Evolutionary conservation across 140 eudicot genomes (phyloP), one percentile per base, ranked within the genome.

Genomic region (Ambrosia hybrid): DNA sequence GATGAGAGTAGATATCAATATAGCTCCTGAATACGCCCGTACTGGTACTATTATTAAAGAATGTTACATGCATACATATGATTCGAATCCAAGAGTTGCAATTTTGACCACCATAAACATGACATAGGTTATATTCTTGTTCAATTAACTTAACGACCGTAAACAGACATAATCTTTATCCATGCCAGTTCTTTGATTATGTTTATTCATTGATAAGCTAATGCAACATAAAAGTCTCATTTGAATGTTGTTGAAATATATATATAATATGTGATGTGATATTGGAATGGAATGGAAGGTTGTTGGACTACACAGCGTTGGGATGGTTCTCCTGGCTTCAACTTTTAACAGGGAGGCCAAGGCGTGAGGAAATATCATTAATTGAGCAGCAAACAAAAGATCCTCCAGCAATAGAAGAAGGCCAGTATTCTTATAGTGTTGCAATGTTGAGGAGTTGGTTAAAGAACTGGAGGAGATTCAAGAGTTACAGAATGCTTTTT

Each of bases 1-100:
- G 9, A 4, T 41, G 48, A 83, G 94, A 94, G 11, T 84, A 89
- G 74, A 93, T 89, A 93, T 93, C 52, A 87, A 87, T 66, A 87
- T 93, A 16, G 96, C 94, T 74, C 96, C 96, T 0, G 94, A 89
- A 72, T 87, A 89, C 73, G 81, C 85, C 83, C 85, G 83, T 21
- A 89, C 94, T 66, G 96, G 96, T 89, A 67, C 55, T 17, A n/a
- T 39, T 26, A 61, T 41, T 41, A 8, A 41, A 41, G 48, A 41
- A 41, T 41, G 9, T 41, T 41, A 41, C 9, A 41, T 41, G 9
- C 6, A 41, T 41, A 4, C 6, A 41, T 41, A 8, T 41, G 48
- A 1, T 4, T 8, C 6, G 48, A 41, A 41, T 8, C 9, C 48
- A 41, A 30, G 34, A 30, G 34, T 30, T 30, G 34, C 48, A 41